phyloP scores from a whole-genome alignment of 495 filamentous ascomycete genomes.

The Penicillium ochrochloron region DNA sequence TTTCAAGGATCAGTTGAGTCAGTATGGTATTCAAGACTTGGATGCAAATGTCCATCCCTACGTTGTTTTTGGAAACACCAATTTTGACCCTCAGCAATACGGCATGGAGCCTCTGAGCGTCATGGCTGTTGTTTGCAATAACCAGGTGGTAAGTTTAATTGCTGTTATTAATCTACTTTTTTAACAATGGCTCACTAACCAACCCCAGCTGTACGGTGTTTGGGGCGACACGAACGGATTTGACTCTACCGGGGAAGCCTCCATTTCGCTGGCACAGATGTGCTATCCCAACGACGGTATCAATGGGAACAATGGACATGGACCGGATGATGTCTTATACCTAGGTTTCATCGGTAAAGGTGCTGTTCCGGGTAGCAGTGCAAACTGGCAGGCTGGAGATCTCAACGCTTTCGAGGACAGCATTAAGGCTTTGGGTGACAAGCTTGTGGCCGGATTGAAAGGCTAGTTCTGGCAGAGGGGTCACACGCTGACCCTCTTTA shows the following conservation, averaged over 20 bases:
- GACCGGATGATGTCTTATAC: constrained; percentile 55
- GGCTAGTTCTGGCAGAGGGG: neutral
- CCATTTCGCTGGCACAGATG: constrained; percentile 60
- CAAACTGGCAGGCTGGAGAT: constrained; percentile 52
- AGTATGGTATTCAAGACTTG: constrained; percentile 57
- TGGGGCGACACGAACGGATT: constrained; percentile 70
- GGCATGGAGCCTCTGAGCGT: constrained; percentile 64
- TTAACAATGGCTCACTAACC: too few relatives aligned
- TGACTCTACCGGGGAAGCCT: constrained; percentile 58
- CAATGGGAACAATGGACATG: constrained; percentile 56
- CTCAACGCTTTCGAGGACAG: constrained; percentile 54
- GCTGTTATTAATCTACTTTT: too few relatives aligned
- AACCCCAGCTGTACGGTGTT: constrained; percentile 68
- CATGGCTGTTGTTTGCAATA: constrained; percentile 65
- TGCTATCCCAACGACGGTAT: constrained; percentile 54
- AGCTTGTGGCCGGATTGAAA: constrained; percentile 30
- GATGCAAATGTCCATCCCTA: constrained; percentile 66
- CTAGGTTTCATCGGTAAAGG: constrained; percentile 56
- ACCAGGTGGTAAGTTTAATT: constrained; percentile 43
- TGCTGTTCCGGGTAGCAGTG: constrained; percentile 54
- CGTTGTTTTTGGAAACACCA: constrained; percentile 67
- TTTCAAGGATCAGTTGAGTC: constrained; percentile 52
- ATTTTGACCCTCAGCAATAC: constrained; percentile 55
- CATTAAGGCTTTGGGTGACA: constrained; percentile 53
- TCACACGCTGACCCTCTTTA: too few relatives aligned